Base-by-base conservation (phyloP, 2,329 filamentous ascomycete genomes). In the Fusarium acutatum region DNA sequence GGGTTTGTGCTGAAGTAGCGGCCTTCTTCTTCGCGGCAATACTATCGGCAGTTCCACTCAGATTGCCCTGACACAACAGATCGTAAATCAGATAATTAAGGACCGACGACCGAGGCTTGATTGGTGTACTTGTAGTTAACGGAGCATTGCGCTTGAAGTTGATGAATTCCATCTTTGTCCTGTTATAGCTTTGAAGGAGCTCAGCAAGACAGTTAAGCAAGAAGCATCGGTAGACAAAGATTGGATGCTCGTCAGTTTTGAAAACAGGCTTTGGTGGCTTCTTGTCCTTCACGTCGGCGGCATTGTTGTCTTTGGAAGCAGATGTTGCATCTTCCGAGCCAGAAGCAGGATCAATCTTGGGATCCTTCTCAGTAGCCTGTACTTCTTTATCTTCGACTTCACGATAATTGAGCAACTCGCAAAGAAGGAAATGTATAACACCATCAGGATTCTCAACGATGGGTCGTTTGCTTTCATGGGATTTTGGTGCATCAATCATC, bases 91-190 rank as follows among this genome's bases (percentile, higher is more conserved):
- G 87, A 79, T 99, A 99, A 81, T 98, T 98, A 71, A 99, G 86
- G 47, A 98, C 93, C 71, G 93, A 95, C 17, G 96, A 95, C 44
- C 96, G 91, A 63, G 96, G 96, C 82, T 98, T 98, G 22, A 97
- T 95, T 10, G 96, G 96, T 4, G 96, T 98, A 60, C 91, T 91
- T 17, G 92, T 92, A 75, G 94, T 92, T 49, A 94, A 88, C 52
- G 96, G 94, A 12, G 94, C 92, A 79, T 95, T 97, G 69, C 96
- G 92, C 75, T 97, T 98, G 84, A 98, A 99, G 82, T 98, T 98
- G 85, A 99, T 98, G 80, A 99, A 98, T 80, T 99, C 97, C 47
- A 99, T 90, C 86, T 99, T 99, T 14, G 95, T 94, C 60, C 95
- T 91, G 76, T 95, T 97, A 84, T 98, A 99, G 78, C 93, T 97